phyloP scores from a whole-genome alignment of 768 basidiomycete species.

The Tylopilus cervinicoccineus region DNA sequence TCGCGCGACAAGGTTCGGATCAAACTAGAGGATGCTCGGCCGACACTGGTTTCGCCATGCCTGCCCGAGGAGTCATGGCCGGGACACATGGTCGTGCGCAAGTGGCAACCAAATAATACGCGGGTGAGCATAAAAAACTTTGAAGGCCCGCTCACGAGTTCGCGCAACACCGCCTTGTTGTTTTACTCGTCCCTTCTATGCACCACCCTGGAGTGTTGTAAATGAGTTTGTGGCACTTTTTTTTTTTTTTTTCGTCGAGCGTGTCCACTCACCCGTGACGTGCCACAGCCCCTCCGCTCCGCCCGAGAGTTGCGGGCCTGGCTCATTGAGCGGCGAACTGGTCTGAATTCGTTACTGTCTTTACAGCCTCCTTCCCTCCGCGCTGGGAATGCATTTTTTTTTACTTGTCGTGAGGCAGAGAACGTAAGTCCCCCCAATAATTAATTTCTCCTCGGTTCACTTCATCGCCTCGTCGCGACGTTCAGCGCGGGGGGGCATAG shows the following conservation, averaged over 20 bases:
- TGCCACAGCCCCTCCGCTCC: neutral
- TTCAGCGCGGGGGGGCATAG: neutral
- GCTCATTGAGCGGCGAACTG: conserved; percentile 23
- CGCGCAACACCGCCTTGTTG: too few relatives aligned
- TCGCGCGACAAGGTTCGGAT: neutral
- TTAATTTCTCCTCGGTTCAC: conserved; percentile 11
- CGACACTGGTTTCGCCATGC: too few relatives aligned
- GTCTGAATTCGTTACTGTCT: conserved; percentile 6
- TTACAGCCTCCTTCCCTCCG: conserved; percentile 21
- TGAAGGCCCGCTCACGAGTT: too few relatives aligned
- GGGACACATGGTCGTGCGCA: too few relatives aligned
- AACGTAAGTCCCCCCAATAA: conserved; percentile 24
- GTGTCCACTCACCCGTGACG: neutral
- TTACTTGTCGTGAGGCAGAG: conserved; percentile 12
- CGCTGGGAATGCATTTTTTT: conserved; percentile 10
- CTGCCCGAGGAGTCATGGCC: too few relatives aligned
- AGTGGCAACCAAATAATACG: too few relatives aligned
- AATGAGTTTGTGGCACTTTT: too few relatives aligned
- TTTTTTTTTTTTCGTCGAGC: conserved; percentile 1
- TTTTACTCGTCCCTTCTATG: too few relatives aligned
- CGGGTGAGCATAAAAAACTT: too few relatives aligned
- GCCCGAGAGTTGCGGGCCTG: conserved; percentile 23
- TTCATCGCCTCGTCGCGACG: conserved; percentile 9
- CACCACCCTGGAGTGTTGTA: too few relatives aligned
- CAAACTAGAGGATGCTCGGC: neutral